Evolutionary conservation across 805 yeast species (phyloP).

Genomic region (Yarrowia osloensis): DNA sequence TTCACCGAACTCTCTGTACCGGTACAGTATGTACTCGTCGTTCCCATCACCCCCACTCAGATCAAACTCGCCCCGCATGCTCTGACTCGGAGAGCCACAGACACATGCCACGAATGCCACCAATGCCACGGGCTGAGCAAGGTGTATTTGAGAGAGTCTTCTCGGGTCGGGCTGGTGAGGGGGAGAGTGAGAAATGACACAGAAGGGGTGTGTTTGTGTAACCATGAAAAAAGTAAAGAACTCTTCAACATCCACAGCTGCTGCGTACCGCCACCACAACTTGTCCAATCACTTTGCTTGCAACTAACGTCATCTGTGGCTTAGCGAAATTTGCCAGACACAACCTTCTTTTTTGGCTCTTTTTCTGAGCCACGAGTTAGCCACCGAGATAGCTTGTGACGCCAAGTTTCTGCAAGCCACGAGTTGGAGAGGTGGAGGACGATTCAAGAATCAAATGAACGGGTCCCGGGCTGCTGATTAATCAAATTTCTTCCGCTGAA

Average conservation of each 20-base stretch:
- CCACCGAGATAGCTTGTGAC: neutral
- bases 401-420: constrained; percentile 6
- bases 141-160: neutral
- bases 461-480: too few species aligned
- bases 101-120: neutral
- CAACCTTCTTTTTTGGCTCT: neutral
- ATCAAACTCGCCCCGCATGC: neutral
- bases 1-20: too few species aligned
- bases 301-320: constrained; percentile 20
- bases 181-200: too few species aligned
- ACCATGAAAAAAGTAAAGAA: too few species aligned
- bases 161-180: neutral
- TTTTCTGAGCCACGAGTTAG: constrained; percentile 1
- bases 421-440: too few species aligned
- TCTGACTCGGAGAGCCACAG: constrained; percentile 1
- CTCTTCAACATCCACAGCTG: too few species aligned
- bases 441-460: too few species aligned
- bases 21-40: too few species aligned
- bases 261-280: neutral
- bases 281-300: neutral
- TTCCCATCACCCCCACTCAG: neutral
- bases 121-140: neutral
- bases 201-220: too few species aligned
- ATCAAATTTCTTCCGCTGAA: too few species aligned
- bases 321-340: neutral